Evolutionary conservation across 2,329 filamentous ascomycete genomes (phyloP).

Genomic region (Trichophyton equinum): DNA sequence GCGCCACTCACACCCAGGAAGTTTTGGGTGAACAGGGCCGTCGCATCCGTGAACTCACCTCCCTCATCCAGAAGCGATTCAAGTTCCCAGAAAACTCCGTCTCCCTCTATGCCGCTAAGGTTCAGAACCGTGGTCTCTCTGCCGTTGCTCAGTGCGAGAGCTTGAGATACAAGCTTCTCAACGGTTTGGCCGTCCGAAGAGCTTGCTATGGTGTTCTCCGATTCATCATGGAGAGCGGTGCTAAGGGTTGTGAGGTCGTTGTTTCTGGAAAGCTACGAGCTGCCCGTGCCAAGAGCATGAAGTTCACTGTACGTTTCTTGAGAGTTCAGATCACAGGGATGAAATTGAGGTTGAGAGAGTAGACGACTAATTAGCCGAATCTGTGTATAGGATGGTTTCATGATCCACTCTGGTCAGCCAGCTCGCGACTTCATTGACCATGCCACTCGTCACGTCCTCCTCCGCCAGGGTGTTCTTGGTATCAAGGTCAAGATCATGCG

Average conservation of each 20-base stretch:
- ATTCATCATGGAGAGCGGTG: conserved; percentile 99
- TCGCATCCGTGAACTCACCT: conserved; percentile 99
- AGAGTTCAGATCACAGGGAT: background rate
- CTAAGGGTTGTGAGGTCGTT: conserved; percentile 99
- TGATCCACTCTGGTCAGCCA: conserved; percentile 99
- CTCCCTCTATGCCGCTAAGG: conserved; percentile 99
- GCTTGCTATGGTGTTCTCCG: conserved; percentile 99
- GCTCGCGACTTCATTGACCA: conserved; percentile 99
- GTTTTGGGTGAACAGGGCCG: conserved; percentile 99
- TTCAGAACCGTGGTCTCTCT: conserved; percentile 99
- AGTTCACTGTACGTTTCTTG: conserved; percentile 71
- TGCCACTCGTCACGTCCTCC: conserved; percentile 97
- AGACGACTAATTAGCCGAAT: background rate
- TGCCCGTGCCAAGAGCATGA: conserved; percentile 99
- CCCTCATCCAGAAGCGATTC: conserved; percentile 99
- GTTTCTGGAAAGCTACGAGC: conserved; percentile 98
- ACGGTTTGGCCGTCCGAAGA: conserved; percentile 95
- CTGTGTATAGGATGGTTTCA: conserved; percentile 72
- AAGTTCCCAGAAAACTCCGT: conserved; percentile 99
- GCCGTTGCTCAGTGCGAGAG: conserved; percentile 99
- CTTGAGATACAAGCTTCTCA: conserved; percentile 99
- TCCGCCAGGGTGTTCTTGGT: conserved; percentile 98
- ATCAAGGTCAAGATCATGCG: conserved; percentile 99
- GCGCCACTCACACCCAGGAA: conserved; percentile 99
- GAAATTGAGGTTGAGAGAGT: background rate